Base-by-base conservation (phyloP, 805 yeast genomes). In the Pichia heedii region DNA sequence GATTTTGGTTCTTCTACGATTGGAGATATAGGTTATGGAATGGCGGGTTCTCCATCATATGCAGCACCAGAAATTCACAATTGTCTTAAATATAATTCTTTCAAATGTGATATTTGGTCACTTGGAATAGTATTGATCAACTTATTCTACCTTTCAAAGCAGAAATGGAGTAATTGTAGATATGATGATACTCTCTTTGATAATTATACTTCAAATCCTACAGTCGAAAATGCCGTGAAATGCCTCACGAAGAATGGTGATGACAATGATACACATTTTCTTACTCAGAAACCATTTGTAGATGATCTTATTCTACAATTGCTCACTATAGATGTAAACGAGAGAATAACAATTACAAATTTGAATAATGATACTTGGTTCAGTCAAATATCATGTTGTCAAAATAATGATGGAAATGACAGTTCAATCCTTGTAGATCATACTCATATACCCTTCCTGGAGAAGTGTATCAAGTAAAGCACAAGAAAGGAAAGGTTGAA, bases 1-100 rank as follows among this genome's bases (percentile, higher is more conserved):
- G 81, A 75, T 57, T 75, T 73, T 54, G 78, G 79, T 4, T 65
- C 74, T 1, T 70, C 77, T 6, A 47, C 48, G 5, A 27, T 30
- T 11, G 58, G 54, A 5, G 33, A 41, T n/a, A 43, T 50, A 2
- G 35, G 54, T 20, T 44, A 61, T 24, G 79, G 81, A 2, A 50
- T 73, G 13, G 76, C 70, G 3, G 81, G 81, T 0, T 67, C 77
- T 0, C 64, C 60, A 15, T 50, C 53, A 13, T 71, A 65, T 49
- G 61, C 62, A 20, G 75, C 79, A 0, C 80, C 81, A 0, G 81
- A 75, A 54, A 63, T 68, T 16, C 60, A 61, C 29, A 43, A 54
- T 8, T 37, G 37, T 13, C 51, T 73, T 8, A 49, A 49, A 10
- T 75, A 75, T 49, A 62, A 68, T 42, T 72, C 76, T 0, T 56